Evolutionary conservation across 1,284 basidiomycete species (phyloP).

Genomic region (Trametes polyzona): DNA sequence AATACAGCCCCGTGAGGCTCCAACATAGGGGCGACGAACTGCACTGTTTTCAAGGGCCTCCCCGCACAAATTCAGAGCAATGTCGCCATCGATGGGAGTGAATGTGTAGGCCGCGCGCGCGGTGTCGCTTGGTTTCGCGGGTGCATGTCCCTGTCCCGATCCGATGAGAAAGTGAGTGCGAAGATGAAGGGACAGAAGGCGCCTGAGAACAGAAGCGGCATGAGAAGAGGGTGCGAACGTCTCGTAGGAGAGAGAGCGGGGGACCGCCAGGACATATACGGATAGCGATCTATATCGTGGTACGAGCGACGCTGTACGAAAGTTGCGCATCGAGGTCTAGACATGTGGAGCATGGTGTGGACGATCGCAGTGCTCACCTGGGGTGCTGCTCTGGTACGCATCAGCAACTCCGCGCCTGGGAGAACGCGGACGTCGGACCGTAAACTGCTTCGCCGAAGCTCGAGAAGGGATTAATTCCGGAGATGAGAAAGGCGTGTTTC

Average conservation of each 20-base stretch:
- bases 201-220: constrained; percentile 13
- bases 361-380: constrained; percentile 23
- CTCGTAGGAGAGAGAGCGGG: constrained; percentile 8
- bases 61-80: not conserved
- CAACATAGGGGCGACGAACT: not conserved
- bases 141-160: constrained; percentile 10
- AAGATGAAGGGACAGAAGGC: constrained; percentile 19
- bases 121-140: constrained; percentile 4
- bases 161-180: constrained; percentile 14
- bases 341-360: constrained; percentile 4
- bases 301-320: not conserved
- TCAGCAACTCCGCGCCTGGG: not conserved
- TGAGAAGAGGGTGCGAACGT: constrained; percentile 6
- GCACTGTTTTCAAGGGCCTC: not conserved
- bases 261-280: constrained; percentile 15
- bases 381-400: constrained; percentile 8
- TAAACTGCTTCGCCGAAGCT: constrained; percentile 10
- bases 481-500: constrained; percentile 24
- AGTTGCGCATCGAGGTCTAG: constrained; percentile 11
- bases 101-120: constrained; percentile 5
- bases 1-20: not conserved
- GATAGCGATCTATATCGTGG: constrained; percentile 17
- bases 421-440: constrained; percentile 18
- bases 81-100: constrained; percentile 19
- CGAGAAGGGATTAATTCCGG: constrained; percentile 21